phyloP scores from a whole-genome alignment of 2,329 filamentous ascomycete genomes.

The Stemphylium vesicarium region DNA sequence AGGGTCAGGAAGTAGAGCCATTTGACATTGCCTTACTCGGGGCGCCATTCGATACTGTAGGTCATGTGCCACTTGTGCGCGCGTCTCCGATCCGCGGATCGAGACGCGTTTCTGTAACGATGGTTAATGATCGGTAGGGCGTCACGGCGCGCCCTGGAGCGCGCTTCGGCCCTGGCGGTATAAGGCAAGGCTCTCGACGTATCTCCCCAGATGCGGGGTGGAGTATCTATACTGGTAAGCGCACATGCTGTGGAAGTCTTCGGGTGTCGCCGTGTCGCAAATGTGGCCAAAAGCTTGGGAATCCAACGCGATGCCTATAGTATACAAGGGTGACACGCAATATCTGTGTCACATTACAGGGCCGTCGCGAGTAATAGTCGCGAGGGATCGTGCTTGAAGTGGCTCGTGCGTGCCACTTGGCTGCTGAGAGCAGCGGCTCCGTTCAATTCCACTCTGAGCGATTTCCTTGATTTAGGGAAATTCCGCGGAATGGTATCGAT shows the following conservation, averaged over 20 bases:
- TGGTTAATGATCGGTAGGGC: constrained; percentile 38
- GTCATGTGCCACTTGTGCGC: constrained; percentile 14
- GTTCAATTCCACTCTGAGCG: too few relatives aligned
- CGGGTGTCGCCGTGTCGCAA: not conserved
- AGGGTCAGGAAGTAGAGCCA: constrained; percentile 46
- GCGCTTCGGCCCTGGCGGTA: constrained; percentile 60
- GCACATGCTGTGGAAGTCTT: not conserved
- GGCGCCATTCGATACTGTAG: constrained; percentile 58
- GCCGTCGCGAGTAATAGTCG: not conserved
- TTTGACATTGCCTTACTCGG: constrained; percentile 59
- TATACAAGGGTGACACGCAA: not conserved
- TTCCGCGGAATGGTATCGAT: not conserved
- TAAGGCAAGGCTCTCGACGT: constrained; percentile 58
- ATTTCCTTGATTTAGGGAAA: not conserved
- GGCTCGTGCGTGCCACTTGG: not conserved
- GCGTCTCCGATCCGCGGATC: not conserved
- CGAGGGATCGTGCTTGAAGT: not conserved
- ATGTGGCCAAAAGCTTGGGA: not conserved
- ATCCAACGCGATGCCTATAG: not conserved
- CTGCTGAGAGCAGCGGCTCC: not conserved
- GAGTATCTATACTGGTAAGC: constrained; percentile 57
- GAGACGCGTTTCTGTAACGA: not conserved
- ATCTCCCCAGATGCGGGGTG: constrained; percentile 53
- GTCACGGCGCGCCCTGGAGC: constrained; percentile 61
- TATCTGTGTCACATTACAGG: not conserved